phyloP scores from a whole-genome alignment of 2,329 filamentous ascomycete genomes.

The Paecilomyces formosus region DNA sequence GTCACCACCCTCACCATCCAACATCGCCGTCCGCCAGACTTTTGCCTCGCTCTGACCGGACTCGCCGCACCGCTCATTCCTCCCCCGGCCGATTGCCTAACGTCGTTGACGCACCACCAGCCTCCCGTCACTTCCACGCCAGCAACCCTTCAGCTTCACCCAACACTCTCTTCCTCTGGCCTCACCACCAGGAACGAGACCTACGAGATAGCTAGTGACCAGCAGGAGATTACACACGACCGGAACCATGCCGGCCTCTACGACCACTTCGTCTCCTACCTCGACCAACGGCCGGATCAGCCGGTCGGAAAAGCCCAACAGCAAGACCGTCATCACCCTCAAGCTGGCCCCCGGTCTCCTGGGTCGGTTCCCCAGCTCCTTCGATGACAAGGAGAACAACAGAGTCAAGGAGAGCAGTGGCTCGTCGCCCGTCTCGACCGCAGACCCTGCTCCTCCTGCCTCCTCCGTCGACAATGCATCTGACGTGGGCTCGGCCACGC shows the following conservation, averaged over 20 bases:
- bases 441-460: conserved; percentile 24
- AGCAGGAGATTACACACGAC: conserved; percentile 1
- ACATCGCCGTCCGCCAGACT: conserved; percentile 17
- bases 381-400: conserved; percentile 13
- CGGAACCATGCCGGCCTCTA: conserved; percentile 14
- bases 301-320: conserved; percentile 15
- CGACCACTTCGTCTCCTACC: conserved; percentile 17
- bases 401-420: conserved; percentile 20
- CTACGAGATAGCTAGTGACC: not conserved
- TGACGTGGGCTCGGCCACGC: conserved; percentile 32
- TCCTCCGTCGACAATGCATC: conserved; percentile 36
- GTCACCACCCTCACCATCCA: conserved; percentile 18
- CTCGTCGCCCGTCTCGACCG: conserved; percentile 29
- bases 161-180: conserved; percentile 1
- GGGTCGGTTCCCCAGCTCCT: conserved; percentile 23
- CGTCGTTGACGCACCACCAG: conserved; percentile 7
- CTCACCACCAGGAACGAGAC: conserved; percentile 2
- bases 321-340: conserved; percentile 27
- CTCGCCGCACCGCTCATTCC: conserved; percentile 15
- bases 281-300: conserved; percentile 29
- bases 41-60: conserved; percentile 25
- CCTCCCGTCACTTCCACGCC: conserved; percentile 5
- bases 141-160: conserved; percentile 3
- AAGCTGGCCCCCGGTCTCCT: conserved; percentile 30
- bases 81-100: conserved; percentile 6